These are phyloP conservation scores for Penicillium sp. DNA, from an alignment of 2,329 filamentous ascomycete genomes.

Conservation along the genomic window DNA sequence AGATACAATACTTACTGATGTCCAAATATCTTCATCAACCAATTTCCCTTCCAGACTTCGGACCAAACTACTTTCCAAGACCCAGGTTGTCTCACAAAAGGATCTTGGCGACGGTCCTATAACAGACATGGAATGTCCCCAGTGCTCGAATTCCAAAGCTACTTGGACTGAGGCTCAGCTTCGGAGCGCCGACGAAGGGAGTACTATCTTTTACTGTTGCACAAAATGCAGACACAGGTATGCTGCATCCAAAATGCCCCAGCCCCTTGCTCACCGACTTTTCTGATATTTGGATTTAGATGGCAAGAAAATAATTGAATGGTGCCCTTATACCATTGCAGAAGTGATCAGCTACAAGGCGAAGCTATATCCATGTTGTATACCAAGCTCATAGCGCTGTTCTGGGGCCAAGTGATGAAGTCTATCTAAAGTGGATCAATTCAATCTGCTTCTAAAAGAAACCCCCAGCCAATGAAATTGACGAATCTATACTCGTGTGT, in stretches of 20 bases:
- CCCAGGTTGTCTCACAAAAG: not conserved
- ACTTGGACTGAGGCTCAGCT: not conserved
- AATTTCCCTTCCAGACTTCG: not conserved
- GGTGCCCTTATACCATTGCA: not conserved
- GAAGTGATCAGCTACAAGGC: not conserved
- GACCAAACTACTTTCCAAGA: not conserved
- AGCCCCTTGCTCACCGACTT: not conserved
- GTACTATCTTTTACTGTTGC: not conserved
- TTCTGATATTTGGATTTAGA: not conserved
- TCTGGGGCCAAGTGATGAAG: not conserved
- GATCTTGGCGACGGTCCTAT: not conserved
- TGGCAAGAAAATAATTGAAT: not conserved
- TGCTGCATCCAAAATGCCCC: too few relatives aligned
- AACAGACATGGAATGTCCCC: not conserved
- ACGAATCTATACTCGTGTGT: not conserved
- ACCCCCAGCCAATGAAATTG: not conserved
- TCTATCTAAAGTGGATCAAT: slow-evolving; percentile 1
- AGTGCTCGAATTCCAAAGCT: not conserved
- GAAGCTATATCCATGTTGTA: too few relatives aligned
- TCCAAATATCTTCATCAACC: not conserved
- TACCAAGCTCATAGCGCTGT: too few relatives aligned
- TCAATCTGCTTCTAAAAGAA: not conserved
- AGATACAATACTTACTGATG: not conserved
- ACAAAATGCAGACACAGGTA: not conserved
- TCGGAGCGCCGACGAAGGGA: not conserved